phyloP scores from a whole-genome alignment of 345 rosid genomes.

The Clausena lansium region DNA sequence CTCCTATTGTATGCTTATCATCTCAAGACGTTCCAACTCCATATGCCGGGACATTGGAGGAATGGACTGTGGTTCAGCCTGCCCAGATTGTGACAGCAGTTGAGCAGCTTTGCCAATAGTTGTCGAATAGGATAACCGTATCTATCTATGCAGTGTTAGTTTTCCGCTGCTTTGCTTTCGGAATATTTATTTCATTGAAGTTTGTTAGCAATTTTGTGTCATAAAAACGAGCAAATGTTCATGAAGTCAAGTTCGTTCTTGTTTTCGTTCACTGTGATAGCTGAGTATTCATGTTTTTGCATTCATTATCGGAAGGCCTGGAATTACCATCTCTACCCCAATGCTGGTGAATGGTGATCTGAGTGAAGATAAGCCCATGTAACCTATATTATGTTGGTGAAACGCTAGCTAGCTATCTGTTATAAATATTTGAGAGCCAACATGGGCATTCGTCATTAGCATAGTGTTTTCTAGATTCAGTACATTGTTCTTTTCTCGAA shows the following conservation, averaged over 20 bases:
- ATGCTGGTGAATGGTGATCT: not conserved
- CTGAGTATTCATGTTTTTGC: not conserved
- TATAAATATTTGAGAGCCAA: not conserved
- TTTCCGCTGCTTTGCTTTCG: not conserved
- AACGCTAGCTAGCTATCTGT: not conserved
- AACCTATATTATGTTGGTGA: not conserved
- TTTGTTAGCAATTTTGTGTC: slow-evolving; percentile 20
- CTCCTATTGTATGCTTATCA: slow-evolving; percentile 89
- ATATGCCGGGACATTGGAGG: slow-evolving; percentile 84
- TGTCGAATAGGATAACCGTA: slow-evolving; percentile 6
- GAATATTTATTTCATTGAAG: slow-evolving; percentile 9
- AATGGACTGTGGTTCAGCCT: slow-evolving; percentile 93
- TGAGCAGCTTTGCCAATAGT: slow-evolving; percentile 84
- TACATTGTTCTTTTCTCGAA: too few relatives aligned
- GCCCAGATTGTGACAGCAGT: slow-evolving; percentile 91
- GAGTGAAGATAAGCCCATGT: not conserved
- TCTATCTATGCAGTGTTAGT: not conserved
- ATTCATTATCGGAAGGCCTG: not conserved
- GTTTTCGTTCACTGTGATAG: slow-evolving; percentile 2
- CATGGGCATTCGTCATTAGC: too few relatives aligned
- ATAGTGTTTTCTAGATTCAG: too few relatives aligned
- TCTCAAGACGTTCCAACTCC: slow-evolving; percentile 98
- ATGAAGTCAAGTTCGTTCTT: slow-evolving; percentile 3
- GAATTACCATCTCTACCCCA: not conserved
- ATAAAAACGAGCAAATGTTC: slow-evolving; percentile 13